Percentiles rank a stretch among this genome's conserved stretches.
Conservation (phyloP, 177 flowering plant species). For the Vitis hybrid region DNA sequence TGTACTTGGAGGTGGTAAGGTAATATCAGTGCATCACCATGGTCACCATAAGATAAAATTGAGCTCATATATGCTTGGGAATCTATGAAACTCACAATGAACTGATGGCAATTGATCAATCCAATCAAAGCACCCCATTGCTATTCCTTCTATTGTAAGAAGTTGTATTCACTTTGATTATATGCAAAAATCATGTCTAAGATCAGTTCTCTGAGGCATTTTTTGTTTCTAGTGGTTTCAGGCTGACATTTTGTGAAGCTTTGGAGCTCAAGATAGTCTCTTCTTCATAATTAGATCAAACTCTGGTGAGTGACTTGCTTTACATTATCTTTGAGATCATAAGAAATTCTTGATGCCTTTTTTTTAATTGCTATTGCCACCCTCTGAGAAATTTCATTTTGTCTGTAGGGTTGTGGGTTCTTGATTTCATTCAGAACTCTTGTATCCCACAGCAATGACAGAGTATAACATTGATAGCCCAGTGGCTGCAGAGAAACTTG, state of each 20-base stretch:
- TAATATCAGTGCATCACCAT: too few species aligned
- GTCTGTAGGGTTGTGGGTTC: constrained; percentile 10
- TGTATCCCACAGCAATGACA: constrained; percentile 8
- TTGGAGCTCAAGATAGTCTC: constrained; percentile 5
- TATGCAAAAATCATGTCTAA: too few species aligned
- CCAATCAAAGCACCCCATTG: too few species aligned
- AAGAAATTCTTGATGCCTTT: neutral
- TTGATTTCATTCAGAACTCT: neutral
- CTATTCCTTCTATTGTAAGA: too few species aligned
- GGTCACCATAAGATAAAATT: too few species aligned
- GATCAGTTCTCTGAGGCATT: too few species aligned
- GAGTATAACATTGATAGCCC: constrained; percentile 8
- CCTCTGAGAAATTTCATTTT: neutral
- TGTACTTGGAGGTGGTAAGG: too few species aligned
- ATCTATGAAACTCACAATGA: too few species aligned
- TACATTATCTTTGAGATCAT: neutral
- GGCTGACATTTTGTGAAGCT: constrained; percentile 4
- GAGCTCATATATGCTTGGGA: too few species aligned
- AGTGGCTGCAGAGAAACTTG: neutral
- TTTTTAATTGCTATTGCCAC: neutral
- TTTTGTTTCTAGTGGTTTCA: neutral
- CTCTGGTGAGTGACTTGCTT: constrained; percentile 4
- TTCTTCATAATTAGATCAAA: neutral
- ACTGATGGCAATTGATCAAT: too few species aligned
- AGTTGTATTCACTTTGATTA: too few species aligned